Conservation (phyloP, 345 rosid species). For the rapeseed (Brassica napus) region DNA sequence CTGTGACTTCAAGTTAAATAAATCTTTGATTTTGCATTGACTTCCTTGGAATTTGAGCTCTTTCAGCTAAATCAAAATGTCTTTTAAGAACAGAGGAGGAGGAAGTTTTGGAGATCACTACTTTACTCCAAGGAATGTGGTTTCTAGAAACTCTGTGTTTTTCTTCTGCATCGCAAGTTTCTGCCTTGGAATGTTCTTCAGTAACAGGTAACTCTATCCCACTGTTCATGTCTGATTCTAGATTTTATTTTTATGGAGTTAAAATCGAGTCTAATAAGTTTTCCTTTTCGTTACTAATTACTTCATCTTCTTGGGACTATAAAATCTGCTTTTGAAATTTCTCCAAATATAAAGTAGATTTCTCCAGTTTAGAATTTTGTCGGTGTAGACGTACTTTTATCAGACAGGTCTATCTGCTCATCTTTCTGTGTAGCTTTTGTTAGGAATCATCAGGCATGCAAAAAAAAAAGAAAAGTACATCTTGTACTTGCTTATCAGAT, state of each 20-base stretch:
- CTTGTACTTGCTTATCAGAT: neutral
- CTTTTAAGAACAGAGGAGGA: slow-evolving; percentile 54
- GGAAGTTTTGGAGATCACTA: slow-evolving; percentile 16
- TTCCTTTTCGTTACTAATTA: neutral
- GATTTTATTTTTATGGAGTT: neutral
- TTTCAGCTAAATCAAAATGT: slow-evolving; percentile 42
- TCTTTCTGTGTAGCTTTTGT: slow-evolving; percentile 15
- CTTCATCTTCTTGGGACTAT: slow-evolving; percentile 7
- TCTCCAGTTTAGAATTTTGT: slow-evolving; percentile 22
- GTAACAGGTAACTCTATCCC: slow-evolving; percentile 53
- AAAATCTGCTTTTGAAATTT: slow-evolving; percentile 2
- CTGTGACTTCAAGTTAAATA: slow-evolving; percentile 19
- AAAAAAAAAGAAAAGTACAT: neutral
- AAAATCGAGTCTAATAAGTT: neutral
- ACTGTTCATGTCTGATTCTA: slow-evolving; percentile 29
- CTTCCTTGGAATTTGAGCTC: slow-evolving; percentile 11
- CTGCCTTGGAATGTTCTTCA: slow-evolving; percentile 79
- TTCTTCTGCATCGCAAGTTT: slow-evolving; percentile 71
- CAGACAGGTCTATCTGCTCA: slow-evolving; percentile 6
- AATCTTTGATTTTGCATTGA: slow-evolving; percentile 30
- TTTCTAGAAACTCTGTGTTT: slow-evolving; percentile 57
- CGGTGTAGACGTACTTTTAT: slow-evolving; percentile 22
- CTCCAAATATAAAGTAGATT: slow-evolving; percentile 10
- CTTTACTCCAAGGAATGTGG: slow-evolving; percentile 44
- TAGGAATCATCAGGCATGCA: neutral